Base-by-base conservation (phyloP, 257 asterid species). In the Linderniella brevidens region DNA sequence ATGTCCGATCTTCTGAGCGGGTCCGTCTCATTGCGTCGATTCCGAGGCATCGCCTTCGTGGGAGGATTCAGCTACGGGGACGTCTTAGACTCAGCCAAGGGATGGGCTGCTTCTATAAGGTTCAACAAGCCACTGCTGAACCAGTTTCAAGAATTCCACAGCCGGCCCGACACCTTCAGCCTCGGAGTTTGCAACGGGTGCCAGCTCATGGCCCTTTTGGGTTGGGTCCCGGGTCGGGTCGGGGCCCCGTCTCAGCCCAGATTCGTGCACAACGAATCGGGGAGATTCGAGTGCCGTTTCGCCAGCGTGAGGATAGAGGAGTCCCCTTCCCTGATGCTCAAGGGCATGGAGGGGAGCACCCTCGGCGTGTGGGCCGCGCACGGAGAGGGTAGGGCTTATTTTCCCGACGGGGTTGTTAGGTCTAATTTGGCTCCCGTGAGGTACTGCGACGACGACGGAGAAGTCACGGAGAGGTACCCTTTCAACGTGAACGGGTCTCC, bases 51-150 rank as follows among this genome's bases (percentile, higher is more conserved):
- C 51, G 92, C 58, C 1, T 87, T 87, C 50, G 93, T 87, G 15
- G 97, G 97, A 41, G 97, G 95, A 25, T 87, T 83, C 70, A 87
- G 97, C 72, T 87, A 87, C 17, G 95, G 93, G 0, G 95, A 87
- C 52, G 97, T 87, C 9, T 86, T 87, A 5, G 97, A 80, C 66
- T 87, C 97, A 13, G 92, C 95, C 0, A 83, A 87, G 61, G 97
- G 95, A 19, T 83, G 97, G 97, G 95, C 92, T 9, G 87, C 93
- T 53, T 82, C 97, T 0, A 79, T 82, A 60, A 75, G 92, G 45
- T 86, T 82, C 60, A 79, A 86, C 38, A 67, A 69, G 48, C 80
- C 85, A 40, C 76, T 86, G 17, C 53, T 86, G 32, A 63, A 73
- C 46, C 93, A 82, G 19, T 86, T 86, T 67, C 93, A 82, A 63